phyloP scores from a whole-genome alignment of 305 asterid genomes.

The Monarda citriodora region DNA sequence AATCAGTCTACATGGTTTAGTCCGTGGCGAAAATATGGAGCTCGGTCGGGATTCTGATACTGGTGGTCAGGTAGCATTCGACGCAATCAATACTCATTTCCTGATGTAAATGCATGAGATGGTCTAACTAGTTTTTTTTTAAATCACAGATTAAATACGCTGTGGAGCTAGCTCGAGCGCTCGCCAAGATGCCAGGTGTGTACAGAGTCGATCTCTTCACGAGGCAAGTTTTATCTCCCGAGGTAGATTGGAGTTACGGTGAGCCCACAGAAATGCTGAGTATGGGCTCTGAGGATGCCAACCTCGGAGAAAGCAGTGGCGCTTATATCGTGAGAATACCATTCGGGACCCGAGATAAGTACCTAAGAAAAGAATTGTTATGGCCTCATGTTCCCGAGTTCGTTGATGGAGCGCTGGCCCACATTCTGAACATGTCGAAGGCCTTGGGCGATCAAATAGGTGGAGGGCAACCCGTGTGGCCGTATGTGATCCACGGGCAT shows the following conservation, averaged over 20 bases:
- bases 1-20: constrained; percentile 87
- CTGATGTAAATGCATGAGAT: background rate
- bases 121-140: constrained; percentile 15
- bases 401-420: constrained; percentile 62
- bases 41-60: constrained; percentile 99
- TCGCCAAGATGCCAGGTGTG: constrained; percentile 76
- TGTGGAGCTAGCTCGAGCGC: constrained; percentile 91
- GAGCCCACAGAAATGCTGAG: constrained; percentile 76
- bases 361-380: constrained; percentile 42
- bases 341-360: constrained; percentile 55
- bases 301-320: constrained; percentile 57
- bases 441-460: constrained; percentile 61
- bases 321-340: constrained; percentile 73
- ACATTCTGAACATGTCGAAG: constrained; percentile 59
- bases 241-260: constrained; percentile 51
- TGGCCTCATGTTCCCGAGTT: constrained; percentile 72
- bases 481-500: constrained; percentile 70
- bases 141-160: constrained; percentile 76
- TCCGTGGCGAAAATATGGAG: constrained; percentile 98
- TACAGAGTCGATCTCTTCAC: constrained; percentile 70
- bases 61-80: constrained; percentile 79
- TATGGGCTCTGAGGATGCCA: constrained; percentile 51
- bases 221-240: constrained; percentile 56
- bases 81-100: background rate
- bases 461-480: constrained; percentile 62